These are phyloP conservation scores for Fraxinus baroniana DNA, from an alignment of 305 asterid species.

Conservation along the genomic window DNA sequence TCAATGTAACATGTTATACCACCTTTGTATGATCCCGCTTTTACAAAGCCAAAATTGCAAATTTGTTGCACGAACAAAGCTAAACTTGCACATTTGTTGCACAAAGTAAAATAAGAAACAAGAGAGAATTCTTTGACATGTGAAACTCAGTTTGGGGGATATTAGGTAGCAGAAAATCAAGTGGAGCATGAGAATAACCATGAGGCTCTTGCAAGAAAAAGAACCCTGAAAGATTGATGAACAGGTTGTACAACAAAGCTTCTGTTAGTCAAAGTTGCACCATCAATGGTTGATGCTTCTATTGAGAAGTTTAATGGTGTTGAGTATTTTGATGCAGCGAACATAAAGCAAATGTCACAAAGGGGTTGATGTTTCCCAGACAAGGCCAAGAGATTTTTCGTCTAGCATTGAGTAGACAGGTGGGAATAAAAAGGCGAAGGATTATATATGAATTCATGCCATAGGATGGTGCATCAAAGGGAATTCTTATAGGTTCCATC, in stretches of 20 bases:
- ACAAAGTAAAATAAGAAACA: not conserved
- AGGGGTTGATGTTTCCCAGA: conserved; percentile 43
- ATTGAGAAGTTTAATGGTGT: conserved; percentile 28
- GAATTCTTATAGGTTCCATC: conserved; percentile 77
- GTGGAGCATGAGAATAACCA: not conserved
- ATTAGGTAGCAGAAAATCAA: not conserved
- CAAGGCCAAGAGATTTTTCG: conserved; percentile 43
- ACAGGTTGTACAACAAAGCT: conserved; percentile 18
- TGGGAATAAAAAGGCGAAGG: conserved; percentile 52
- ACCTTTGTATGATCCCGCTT: not conserved
- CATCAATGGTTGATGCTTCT: conserved; percentile 28
- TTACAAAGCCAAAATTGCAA: not conserved
- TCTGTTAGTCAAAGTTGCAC: conserved; percentile 14
- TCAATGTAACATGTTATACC: not conserved
- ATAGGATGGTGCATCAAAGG: conserved; percentile 96
- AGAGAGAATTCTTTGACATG: not conserved
- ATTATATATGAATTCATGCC: conserved; percentile 62
- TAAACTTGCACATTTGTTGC: not conserved
- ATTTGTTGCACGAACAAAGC: not conserved
- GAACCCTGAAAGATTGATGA: not conserved
- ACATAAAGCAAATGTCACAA: conserved; percentile 35
- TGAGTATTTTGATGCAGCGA: conserved; percentile 27
- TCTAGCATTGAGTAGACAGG: conserved; percentile 40
- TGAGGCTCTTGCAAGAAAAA: not conserved
- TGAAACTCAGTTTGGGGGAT: not conserved